Evolutionary conservation across 2,329 filamentous ascomycete genomes (phyloP), one percentile per base, ranked within the genome.

Genomic region (Xylariaceae sp.): DNA sequence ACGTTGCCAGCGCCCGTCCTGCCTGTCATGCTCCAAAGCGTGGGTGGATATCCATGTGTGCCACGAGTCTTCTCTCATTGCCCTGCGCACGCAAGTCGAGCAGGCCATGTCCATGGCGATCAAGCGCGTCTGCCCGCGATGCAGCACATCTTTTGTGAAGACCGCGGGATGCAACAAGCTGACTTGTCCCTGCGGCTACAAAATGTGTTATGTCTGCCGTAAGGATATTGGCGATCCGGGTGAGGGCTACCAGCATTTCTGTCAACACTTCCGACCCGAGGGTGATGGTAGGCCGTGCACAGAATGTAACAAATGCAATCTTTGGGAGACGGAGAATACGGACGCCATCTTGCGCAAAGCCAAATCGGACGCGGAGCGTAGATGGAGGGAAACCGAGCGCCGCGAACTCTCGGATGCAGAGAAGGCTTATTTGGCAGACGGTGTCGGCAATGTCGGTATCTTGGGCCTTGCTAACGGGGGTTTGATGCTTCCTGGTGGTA

Each of bases 121-220:
- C 69, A 99, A 97, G 74, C 88, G 94, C 49, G 92, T 94, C 7
- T 99, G 94, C 69, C 94, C 94, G 6, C 83, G 87, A 47, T 99
- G 94, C 76, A 87, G 89, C 63, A 89, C 91, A 7, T 89, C 86
- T 12, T 97, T 97, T 69, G 89, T 99, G 72, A 97, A 97, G 71
- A 87, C 85, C 5, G 85, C 86, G 30, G 94, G 94, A 65, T 99
- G 94, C 80, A 99, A 99, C 76, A 97, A 97, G 74, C 80, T 99
- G 41, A 92, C 90, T 4, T 97, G 94, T 68, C 85, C 91, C 12
- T 99, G 94, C 72, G 94, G 94, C 6, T 97, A 97, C 73, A 87
- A 88, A 64, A 97, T 97, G 92, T 99, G 94, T 71, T 99, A 99
- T 67, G 84, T 97, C 46, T 99, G 94, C 71, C 88, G 94, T 41